Evolutionary conservation across 2,329 filamentous ascomycete species (phyloP).

Genomic region (Ophiostoma montium): DNA sequence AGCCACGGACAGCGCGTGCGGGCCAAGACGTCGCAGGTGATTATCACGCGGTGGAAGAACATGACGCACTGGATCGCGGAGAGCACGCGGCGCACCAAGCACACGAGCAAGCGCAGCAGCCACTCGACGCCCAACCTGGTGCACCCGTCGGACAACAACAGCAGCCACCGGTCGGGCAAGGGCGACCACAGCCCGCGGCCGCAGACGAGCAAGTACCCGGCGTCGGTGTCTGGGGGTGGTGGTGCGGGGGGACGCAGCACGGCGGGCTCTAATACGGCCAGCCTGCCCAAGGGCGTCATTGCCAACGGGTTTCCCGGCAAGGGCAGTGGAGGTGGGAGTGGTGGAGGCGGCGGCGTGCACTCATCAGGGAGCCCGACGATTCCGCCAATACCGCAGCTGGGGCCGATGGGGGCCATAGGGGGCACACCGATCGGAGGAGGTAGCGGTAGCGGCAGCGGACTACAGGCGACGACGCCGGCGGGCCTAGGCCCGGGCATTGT

Average conservation of each 20-base stretch:
- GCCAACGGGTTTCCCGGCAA: constrained; percentile 34
- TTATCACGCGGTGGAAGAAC: constrained; percentile 47
- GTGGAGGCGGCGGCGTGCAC: not conserved
- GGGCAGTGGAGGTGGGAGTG: constrained; percentile 8
- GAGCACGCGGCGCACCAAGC: constrained; percentile 37
- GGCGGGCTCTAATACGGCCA: constrained; percentile 24
- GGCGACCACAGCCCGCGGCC: constrained; percentile 44
- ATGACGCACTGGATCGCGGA: constrained; percentile 51
- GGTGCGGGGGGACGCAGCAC: not conserved
- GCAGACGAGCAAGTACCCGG: constrained; percentile 43
- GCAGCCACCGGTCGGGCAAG: constrained; percentile 18
- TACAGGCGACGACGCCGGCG: not conserved
- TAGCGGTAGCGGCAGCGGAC: not conserved
- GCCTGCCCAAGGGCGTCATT: constrained; percentile 35
- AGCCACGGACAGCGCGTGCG: constrained; percentile 30
- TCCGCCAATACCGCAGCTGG: not conserved
- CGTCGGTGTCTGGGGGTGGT: constrained; percentile 21
- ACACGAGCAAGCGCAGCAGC: constrained; percentile 35
- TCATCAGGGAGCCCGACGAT: not conserved
- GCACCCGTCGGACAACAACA: constrained; percentile 31
- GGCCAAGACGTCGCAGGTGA: constrained; percentile 43
- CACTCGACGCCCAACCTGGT: constrained; percentile 45
- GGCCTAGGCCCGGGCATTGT: not conserved
- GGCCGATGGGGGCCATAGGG: not conserved
- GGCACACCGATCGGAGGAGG: not conserved